Percentiles rank a stretch among this genome's conserved stretches.
Conservation (phyloP, 208 protist genomes). For the Trypanosoma avium region DNA sequence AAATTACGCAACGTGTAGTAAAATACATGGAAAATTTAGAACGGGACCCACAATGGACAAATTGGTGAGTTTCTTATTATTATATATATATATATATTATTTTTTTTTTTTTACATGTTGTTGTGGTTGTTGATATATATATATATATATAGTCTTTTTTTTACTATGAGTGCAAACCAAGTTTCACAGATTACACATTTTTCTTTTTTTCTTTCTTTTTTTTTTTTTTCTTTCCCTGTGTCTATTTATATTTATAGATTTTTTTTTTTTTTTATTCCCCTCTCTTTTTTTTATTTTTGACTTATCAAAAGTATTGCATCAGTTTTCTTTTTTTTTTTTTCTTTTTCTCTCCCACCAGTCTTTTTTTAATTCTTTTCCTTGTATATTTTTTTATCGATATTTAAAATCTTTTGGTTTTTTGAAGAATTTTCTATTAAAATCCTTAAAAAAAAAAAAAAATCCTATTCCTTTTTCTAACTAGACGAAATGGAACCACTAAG, state of each 20-base stretch:
- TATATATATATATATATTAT: conserved; percentile 1
- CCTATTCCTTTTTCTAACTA: no score
- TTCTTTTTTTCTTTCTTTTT: neutral
- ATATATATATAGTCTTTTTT: neutral
- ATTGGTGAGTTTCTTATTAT: conserved; percentile 51
- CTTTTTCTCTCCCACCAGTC: neutral
- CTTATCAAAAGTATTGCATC: neutral
- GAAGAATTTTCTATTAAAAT: no score
- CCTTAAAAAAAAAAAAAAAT: neutral
- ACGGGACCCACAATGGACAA: conserved; percentile 82
- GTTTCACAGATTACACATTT: neutral
- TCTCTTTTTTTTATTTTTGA: neutral
- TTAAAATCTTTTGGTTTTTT: no score
- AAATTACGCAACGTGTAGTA: conserved; percentile 83
- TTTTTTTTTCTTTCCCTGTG: conserved; percentile 3
- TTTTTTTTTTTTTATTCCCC: neutral
- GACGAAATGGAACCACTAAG: conserved; percentile 15
- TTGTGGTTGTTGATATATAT: neutral
- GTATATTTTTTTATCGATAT: no score
- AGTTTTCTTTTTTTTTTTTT: neutral
- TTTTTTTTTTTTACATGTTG: conserved; percentile 3
- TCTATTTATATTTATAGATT: no score
- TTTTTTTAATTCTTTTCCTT: neutral
- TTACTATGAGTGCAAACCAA: neutral
- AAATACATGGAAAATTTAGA: conserved; percentile 81